Evolutionary conservation across 352 stramenopile species (phyloP).

Genomic region (Phytopythium sindhum): DNA sequence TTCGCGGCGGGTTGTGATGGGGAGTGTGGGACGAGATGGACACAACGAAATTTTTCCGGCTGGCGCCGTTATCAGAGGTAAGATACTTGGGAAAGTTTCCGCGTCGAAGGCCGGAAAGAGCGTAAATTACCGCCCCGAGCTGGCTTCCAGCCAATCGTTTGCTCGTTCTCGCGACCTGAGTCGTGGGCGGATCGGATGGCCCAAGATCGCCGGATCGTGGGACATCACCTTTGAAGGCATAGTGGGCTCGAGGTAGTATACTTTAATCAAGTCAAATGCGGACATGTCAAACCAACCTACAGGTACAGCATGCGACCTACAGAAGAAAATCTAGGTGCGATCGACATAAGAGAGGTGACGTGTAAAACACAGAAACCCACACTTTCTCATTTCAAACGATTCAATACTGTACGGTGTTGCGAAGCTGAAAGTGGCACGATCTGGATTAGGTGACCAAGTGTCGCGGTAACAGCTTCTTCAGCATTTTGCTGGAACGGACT

Average conservation of each 20-base stretch:
- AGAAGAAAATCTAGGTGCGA: conserved; percentile 2
- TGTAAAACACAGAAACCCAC: background rate
- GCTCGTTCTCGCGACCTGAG: background rate
- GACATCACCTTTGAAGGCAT: background rate
- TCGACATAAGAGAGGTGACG: background rate
- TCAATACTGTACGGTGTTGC: too few relatives aligned
- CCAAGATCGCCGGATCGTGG: conserved; percentile 5
- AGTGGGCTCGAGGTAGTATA: background rate
- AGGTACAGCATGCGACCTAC: background rate
- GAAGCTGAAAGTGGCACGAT: conserved; percentile 1
- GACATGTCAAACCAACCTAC: background rate
- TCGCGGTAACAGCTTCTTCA: conserved; percentile 5
- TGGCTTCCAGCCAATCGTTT: conserved; percentile 3
- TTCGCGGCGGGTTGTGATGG: background rate
- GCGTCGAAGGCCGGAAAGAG: background rate
- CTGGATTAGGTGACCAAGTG: background rate
- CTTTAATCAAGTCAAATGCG: background rate
- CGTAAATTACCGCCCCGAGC: background rate
- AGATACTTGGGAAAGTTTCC: background rate
- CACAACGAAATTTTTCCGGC: background rate
- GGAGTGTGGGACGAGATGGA: background rate
- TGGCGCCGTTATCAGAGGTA: background rate
- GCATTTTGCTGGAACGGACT: conserved; percentile 4
- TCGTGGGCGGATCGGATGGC: conserved; percentile 1
- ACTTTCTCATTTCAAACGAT: background rate